Percentiles rank a stretch among this genome's conserved stretches.
These are phyloP conservation scores for Aurantiochytrium sp. DNA, from an alignment of 108 stramenopile species.

Conservation along the genomic window DNA sequence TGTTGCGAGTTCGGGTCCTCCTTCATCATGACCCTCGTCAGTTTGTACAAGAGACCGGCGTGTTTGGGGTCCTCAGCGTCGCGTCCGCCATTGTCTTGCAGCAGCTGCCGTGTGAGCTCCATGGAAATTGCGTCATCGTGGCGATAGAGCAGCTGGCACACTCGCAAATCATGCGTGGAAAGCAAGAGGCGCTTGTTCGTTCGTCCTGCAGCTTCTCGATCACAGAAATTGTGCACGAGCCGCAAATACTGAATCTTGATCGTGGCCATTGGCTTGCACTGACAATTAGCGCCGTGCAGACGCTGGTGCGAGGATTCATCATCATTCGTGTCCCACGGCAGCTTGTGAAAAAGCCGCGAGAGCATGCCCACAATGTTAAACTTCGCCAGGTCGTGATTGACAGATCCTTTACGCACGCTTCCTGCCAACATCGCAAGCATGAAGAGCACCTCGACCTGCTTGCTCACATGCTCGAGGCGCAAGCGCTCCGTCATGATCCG, in stretches of 20 bases:
- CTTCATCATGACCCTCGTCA: constrained; percentile 53
- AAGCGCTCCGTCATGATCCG: background rate
- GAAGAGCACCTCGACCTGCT: constrained; percentile 6
- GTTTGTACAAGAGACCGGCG: constrained; percentile 60
- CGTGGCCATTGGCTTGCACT: constrained; percentile 76
- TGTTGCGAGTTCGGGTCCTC: constrained; percentile 70
- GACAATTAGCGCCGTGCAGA: constrained; percentile 50
- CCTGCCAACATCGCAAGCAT: background rate
- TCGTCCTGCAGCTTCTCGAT: constrained; percentile 43
- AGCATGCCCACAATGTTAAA: background rate
- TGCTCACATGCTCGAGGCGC: background rate
- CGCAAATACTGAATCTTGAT: constrained; percentile 74
- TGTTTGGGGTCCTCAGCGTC: background rate
- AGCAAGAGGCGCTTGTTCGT: background rate
- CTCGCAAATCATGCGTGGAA: background rate
- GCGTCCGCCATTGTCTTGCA: background rate
- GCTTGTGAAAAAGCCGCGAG: background rate
- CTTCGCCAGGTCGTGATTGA: background rate
- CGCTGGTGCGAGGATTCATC: background rate
- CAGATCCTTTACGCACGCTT: background rate
- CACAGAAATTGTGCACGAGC: constrained; percentile 75
- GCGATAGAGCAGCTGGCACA: background rate
- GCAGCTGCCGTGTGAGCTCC: background rate
- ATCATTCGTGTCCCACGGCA: background rate
- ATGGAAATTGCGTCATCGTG: constrained; percentile 26